Conservation (phyloP, 2,329 filamentous ascomycete genomes). For the Pseudogymnoascus sp. region DNA sequence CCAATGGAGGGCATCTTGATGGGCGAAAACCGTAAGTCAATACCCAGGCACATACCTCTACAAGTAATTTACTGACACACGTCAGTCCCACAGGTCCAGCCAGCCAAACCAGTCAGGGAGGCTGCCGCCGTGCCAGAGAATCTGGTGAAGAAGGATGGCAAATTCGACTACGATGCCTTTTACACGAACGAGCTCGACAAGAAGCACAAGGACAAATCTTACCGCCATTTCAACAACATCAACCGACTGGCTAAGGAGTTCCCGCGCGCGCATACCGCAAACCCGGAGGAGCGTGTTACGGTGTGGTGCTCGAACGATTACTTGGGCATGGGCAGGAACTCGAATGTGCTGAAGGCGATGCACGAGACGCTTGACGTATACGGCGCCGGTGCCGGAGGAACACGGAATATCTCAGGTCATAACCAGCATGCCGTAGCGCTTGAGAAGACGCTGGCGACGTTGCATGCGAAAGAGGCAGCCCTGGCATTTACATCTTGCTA, state of each 20-base stretch:
- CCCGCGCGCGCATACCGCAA: slow-evolving; percentile 84
- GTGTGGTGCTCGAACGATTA: slow-evolving; percentile 99
- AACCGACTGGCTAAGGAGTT: slow-evolving; percentile 96
- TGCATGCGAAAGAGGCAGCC: slow-evolving; percentile 87
- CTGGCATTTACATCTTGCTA: slow-evolving; percentile 97
- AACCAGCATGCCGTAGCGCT: slow-evolving; percentile 87
- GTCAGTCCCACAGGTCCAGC: slow-evolving; percentile 27
- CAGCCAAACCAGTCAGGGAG: slow-evolving; percentile 14
- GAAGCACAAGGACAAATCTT: slow-evolving; percentile 99
- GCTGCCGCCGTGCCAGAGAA: slow-evolving; percentile 18
- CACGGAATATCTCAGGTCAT: slow-evolving; percentile 95
- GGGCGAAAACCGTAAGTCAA: slow-evolving; percentile 42
- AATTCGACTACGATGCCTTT: slow-evolving; percentile 87
- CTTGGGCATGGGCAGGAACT: slow-evolving; percentile 92
- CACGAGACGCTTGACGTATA: slow-evolving; percentile 92
- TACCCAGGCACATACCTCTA: background rate
- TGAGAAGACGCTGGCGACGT: slow-evolving; percentile 71
- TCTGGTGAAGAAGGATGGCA: slow-evolving; percentile 34
- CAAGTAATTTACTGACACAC: slow-evolving; percentile 17
- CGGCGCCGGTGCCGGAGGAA: slow-evolving; percentile 89
- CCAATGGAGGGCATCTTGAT: slow-evolving; percentile 55
- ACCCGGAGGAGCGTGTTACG: slow-evolving; percentile 75
- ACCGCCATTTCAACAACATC: slow-evolving; percentile 99
- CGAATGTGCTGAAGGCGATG: slow-evolving; percentile 80
- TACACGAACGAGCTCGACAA: slow-evolving; percentile 86